Percentiles rank a stretch among this genome's conserved stretches.
These are phyloP conservation scores for Sechiopsis laciniata DNA, from an alignment of 306 rosid species.

Conservation along the genomic window DNA sequence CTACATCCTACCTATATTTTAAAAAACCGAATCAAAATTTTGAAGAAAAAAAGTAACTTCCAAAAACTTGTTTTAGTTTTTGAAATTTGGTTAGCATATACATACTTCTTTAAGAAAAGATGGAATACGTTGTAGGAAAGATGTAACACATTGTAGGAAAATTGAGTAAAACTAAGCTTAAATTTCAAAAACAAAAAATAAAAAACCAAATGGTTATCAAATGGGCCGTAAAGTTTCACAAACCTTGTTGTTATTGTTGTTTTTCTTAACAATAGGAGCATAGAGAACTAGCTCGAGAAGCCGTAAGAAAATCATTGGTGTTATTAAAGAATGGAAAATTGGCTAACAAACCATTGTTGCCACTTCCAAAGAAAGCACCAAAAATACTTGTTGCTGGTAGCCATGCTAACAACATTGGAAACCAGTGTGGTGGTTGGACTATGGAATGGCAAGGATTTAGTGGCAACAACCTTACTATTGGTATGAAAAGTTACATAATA, in stretches of 20 bases:
- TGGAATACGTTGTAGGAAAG: too few species aligned
- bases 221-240: neutral
- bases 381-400: slow-evolving; percentile 35
- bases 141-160: too few species aligned
- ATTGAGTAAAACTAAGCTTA: too few species aligned
- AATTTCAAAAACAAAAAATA: too few species aligned
- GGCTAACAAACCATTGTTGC: slow-evolving; percentile 24
- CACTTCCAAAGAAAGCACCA: slow-evolving; percentile 28
- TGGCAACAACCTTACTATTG: slow-evolving; percentile 22
- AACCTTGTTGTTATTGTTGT: neutral
- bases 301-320: slow-evolving; percentile 33
- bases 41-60: too few species aligned
- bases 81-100: too few species aligned
- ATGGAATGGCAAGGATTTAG: slow-evolving; percentile 30
- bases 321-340: slow-evolving; percentile 32
- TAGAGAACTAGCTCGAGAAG: slow-evolving; percentile 39
- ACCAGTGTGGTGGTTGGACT: slow-evolving; percentile 46
- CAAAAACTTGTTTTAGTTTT: too few species aligned
- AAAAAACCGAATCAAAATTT: too few species aligned
- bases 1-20: too few species aligned
- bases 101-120: too few species aligned
- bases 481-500: neutral
- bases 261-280: slow-evolving; percentile 25
- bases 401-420: slow-evolving; percentile 41
- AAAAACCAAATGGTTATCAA: too few species aligned